Percentiles rank a stretch among this genome's conserved stretches.
These are phyloP conservation scores for Periconia digitata DNA, from an alignment of 2,329 filamentous ascomycete species.

Conservation along the genomic window DNA sequence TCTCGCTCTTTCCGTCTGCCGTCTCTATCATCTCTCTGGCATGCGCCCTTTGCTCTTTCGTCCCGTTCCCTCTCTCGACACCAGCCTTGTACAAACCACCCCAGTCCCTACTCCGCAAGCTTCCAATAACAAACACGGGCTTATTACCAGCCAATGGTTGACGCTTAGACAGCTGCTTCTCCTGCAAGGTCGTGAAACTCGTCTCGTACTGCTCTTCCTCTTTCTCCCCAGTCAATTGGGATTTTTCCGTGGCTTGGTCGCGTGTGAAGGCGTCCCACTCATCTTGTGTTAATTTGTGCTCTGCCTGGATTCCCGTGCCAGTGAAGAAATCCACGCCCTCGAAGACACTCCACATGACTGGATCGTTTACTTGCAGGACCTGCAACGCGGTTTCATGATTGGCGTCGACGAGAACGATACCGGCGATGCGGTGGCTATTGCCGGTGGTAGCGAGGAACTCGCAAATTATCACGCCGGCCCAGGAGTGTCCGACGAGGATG, in stretches of 20 bases:
- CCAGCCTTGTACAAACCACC: conserved; percentile 34
- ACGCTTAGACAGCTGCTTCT: conserved; percentile 25
- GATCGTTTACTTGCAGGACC: conserved; percentile 16
- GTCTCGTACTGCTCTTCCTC: conserved; percentile 17
- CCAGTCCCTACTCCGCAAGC: conserved; percentile 31
- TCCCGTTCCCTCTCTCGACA: conserved; percentile 37
- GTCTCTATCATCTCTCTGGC: conserved; percentile 29
- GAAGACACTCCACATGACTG: conserved; percentile 9
- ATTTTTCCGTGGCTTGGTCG: conserved; percentile 16
- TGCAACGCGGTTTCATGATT: conserved; percentile 16
- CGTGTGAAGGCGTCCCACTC: conserved; percentile 19
- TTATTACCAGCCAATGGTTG: conserved; percentile 23
- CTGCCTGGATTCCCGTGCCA: conserved; percentile 11
- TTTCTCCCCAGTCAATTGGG: conserved; percentile 7
- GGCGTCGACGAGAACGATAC: conserved; percentile 20
- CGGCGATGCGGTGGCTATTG: conserved; percentile 16
- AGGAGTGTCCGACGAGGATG: conserved; percentile 22
- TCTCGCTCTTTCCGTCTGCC: conserved; percentile 29
- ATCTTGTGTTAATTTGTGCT: conserved; percentile 18
- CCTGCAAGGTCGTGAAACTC: conserved; percentile 30
- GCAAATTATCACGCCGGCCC: conserved; percentile 18
- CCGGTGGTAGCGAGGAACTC: conserved; percentile 17
- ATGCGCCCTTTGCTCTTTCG: conserved; percentile 28
- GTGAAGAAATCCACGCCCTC: conserved; percentile 13
- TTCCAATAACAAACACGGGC: conserved; percentile 27